Percentiles rank a stretch among this genome's conserved stretches.
phyloP scores from a whole-genome alignment of 2,329 filamentous ascomycete genomes.

The Ophiostoma ips region DNA sequence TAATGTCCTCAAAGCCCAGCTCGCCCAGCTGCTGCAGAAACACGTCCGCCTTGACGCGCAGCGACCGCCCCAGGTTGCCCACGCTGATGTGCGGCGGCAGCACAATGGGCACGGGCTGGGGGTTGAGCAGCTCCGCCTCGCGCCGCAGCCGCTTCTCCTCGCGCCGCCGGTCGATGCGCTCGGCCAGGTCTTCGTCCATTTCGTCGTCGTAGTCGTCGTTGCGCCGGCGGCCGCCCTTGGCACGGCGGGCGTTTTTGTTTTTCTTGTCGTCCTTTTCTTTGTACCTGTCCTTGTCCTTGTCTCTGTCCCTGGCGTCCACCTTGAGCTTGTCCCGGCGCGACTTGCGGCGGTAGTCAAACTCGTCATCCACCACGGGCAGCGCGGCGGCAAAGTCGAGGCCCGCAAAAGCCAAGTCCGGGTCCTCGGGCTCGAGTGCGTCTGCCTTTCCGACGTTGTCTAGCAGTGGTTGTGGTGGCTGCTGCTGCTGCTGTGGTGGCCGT shows the following conservation, averaged over 20 bases:
- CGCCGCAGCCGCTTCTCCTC: slow-evolving; percentile 29
- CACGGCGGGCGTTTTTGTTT: background rate
- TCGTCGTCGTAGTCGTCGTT: slow-evolving; percentile 30
- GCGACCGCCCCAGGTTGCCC: slow-evolving; percentile 60
- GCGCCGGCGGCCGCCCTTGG: background rate
- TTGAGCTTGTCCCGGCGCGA: slow-evolving; percentile 2
- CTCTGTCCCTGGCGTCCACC: background rate
- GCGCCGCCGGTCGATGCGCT: slow-evolving; percentile 20
- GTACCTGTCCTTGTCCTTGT: background rate
- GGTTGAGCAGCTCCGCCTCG: slow-evolving; percentile 25
- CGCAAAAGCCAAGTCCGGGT: background rate
- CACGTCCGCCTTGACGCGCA: slow-evolving; percentile 54
- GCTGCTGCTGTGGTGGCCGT: background rate
- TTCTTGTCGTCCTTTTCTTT: background rate
- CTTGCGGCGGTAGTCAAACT: slow-evolving; percentile 1
- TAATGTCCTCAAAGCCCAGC: slow-evolving; percentile 79
- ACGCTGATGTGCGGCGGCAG: slow-evolving; percentile 88
- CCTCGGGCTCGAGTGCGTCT: background rate
- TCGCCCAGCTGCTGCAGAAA: slow-evolving; percentile 67
- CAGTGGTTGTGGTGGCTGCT: no score
- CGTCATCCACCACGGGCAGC: background rate
- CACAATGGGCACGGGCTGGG: slow-evolving; percentile 41
- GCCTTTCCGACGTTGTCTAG: no score
- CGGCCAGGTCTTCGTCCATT: slow-evolving; percentile 23
- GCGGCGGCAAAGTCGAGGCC: background rate